phyloP scores from a whole-genome alignment of 352 stramenopile genomes.

The Phytophthora ramorum region DNA sequence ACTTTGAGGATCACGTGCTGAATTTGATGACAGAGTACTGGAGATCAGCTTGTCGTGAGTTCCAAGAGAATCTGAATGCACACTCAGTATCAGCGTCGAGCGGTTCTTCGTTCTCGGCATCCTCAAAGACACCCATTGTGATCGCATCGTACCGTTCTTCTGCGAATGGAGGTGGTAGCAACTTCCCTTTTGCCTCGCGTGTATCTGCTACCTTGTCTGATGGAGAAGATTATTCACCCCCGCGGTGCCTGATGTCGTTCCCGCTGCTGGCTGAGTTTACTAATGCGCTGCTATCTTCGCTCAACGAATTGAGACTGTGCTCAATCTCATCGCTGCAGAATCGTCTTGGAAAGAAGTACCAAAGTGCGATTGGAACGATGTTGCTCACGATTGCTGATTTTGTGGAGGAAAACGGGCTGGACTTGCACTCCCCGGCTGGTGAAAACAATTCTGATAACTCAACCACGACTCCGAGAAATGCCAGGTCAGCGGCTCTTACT shows the following conservation, averaged over 20 bases:
- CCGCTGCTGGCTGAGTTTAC: constrained; percentile 87
- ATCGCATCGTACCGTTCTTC: constrained; percentile 72
- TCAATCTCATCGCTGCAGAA: constrained; percentile 68
- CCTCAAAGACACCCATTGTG: constrained; percentile 69
- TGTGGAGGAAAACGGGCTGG: constrained; percentile 57
- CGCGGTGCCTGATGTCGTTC: constrained; percentile 86
- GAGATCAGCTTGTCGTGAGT: constrained; percentile 63
- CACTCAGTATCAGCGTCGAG: constrained; percentile 44
- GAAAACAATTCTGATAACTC: constrained; percentile 18
- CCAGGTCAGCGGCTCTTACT: constrained; percentile 37
- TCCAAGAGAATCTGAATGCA: constrained; percentile 58
- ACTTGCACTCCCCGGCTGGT: constrained; percentile 18
- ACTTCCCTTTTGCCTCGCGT: constrained; percentile 36
- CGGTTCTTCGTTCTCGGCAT: constrained; percentile 30
- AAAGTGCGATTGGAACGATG: constrained; percentile 55
- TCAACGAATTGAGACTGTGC: constrained; percentile 88
- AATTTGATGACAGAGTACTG: constrained; percentile 69
- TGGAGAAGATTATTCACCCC: constrained; percentile 66
- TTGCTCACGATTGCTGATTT: constrained; percentile 66
- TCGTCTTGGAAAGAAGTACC: constrained; percentile 64
- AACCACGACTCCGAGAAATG: constrained; percentile 13
- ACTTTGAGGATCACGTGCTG: constrained; percentile 85
- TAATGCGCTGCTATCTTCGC: constrained; percentile 78
- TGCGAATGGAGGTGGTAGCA: constrained; percentile 20
- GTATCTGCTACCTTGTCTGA: constrained; percentile 8